Percentiles rank a stretch among this genome's conserved stretches.
phyloP scores from a whole-genome alignment of 1,284 basidiomycete genomes.

The Fistulina hepatica region DNA sequence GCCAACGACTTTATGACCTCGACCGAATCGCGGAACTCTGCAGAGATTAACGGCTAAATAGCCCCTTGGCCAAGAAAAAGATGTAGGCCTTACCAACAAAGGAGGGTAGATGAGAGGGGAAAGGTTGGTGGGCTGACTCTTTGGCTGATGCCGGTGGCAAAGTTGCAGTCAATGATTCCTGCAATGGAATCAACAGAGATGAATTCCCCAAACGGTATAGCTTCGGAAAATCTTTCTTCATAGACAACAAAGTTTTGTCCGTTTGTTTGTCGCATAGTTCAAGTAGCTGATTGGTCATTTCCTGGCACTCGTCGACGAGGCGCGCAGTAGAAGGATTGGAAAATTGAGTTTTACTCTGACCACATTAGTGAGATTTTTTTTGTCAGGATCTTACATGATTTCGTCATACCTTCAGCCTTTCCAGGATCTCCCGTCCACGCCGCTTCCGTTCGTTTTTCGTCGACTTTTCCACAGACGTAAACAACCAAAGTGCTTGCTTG shows the following conservation, averaged over 20 bases:
- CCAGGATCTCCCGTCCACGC: constrained; percentile 58
- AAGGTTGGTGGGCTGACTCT: constrained; percentile 68
- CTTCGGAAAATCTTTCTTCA: constrained; percentile 55
- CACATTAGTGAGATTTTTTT: background rate
- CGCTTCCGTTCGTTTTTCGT: constrained; percentile 53
- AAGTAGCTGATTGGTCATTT: constrained; percentile 63
- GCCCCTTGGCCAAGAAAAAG: background rate
- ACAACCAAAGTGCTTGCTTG: constrained; percentile 89
- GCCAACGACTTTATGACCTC: constrained; percentile 92
- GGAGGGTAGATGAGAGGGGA: constrained; percentile 67
- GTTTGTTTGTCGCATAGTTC: constrained; percentile 51
- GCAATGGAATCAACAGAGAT: constrained; percentile 78
- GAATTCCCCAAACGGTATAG: constrained; percentile 52
- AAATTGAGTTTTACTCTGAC: constrained; percentile 16
- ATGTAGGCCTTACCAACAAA: constrained; percentile 53
- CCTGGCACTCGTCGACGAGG: constrained; percentile 43
- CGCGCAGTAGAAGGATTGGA: constrained; percentile 28
- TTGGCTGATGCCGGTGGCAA: constrained; percentile 67
- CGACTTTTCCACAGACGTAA: constrained; percentile 83
- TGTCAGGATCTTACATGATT: background rate
- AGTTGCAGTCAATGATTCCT: constrained; percentile 86
- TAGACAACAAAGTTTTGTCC: constrained; percentile 40
- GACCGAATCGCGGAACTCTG: constrained; percentile 74
- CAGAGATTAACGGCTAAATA: constrained; percentile 1
- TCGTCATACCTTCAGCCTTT: constrained; percentile 48